Conservation (phyloP, 2,329 filamentous ascomycete species). For the Ilyonectria robusta region DNA sequence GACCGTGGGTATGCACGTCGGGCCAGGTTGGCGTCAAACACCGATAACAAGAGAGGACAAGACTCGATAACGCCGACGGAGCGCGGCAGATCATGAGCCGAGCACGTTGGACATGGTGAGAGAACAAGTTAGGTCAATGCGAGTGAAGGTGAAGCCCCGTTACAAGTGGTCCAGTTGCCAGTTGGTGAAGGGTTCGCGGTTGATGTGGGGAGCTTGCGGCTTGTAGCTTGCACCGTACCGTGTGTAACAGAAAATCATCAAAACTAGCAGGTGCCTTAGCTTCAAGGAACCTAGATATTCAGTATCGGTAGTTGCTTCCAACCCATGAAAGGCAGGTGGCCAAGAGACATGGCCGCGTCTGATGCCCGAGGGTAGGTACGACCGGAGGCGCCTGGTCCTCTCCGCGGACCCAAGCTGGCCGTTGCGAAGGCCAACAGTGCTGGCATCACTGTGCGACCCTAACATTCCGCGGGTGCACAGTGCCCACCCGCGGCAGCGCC, state of each 20-base stretch:
- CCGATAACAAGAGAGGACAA: conserved; percentile 29
- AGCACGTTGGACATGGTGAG: conserved; percentile 1
- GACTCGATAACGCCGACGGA: conserved; percentile 28
- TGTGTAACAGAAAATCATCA: neutral
- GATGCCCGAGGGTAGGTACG: conserved; percentile 4
- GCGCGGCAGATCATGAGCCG: conserved; percentile 23
- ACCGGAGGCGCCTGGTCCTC: conserved; percentile 7
- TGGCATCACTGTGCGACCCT: conserved; percentile 32
- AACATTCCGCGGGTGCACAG: conserved; percentile 31
- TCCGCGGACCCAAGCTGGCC: conserved; percentile 18
- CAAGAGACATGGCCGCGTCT: conserved; percentile 5
- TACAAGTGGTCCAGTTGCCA: neutral
- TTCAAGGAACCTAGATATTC: conserved; percentile 3
- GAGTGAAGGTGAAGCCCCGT: conserved; percentile 5
- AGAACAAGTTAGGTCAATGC: conserved; percentile 3
- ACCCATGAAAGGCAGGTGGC: neutral
- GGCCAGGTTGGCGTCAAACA: conserved; percentile 26
- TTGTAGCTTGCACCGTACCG: conserved; percentile 1
- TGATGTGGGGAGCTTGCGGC: conserved; percentile 16
- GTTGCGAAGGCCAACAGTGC: conserved; percentile 19
- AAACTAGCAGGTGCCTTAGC: conserved; percentile 11
- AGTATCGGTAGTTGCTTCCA: conserved; percentile 10
- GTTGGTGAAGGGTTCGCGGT: neutral
- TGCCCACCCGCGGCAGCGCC: conserved; percentile 28
- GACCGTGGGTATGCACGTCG: conserved; percentile 33